phyloP scores from a whole-genome alignment of 176 grass and related monocot genomes.

The Neostapfia colusana region DNA sequence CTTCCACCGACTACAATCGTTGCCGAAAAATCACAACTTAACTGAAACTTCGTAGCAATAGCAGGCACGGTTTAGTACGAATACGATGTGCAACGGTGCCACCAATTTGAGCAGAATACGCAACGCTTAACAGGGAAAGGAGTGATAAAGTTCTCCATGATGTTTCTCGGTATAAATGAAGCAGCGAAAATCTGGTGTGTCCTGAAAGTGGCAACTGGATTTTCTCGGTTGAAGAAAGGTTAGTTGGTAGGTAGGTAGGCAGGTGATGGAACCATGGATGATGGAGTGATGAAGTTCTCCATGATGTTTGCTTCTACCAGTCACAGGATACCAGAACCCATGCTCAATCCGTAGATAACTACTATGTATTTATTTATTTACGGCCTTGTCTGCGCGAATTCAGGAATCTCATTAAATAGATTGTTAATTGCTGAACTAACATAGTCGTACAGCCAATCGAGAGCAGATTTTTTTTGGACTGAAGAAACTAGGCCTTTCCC shows the following conservation, averaged over 20 bases:
- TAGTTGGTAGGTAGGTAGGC: slow-evolving; percentile 23
- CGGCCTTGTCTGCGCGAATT: not conserved
- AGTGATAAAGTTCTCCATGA: too few species aligned
- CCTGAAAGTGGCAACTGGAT: slow-evolving; percentile 36
- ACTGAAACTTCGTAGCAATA: slow-evolving; percentile 5
- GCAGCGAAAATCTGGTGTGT: slow-evolving; percentile 14
- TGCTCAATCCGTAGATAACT: slow-evolving; percentile 5
- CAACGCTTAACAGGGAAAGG: slow-evolving; percentile 26
- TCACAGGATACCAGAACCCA: slow-evolving; percentile 33
- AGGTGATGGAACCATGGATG: slow-evolving; percentile 25
- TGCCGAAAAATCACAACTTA: not conserved
- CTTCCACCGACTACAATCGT: slow-evolving; percentile 8
- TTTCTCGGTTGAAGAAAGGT: slow-evolving; percentile 26
- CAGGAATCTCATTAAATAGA: slow-evolving; percentile 10
- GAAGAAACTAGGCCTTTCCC: not conserved
- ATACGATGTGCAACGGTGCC: slow-evolving; percentile 4
- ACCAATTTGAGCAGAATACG: not conserved
- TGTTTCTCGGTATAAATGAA: slow-evolving; percentile 49
- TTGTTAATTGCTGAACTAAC: not conserved
- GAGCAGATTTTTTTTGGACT: not conserved
- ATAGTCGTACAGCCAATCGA: not conserved
- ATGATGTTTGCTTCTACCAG: slow-evolving; percentile 33
- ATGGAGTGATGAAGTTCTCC: slow-evolving; percentile 21
- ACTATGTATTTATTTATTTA: not conserved
- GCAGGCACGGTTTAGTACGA: not conserved